Percentiles rank a stretch among this genome's conserved stretches.
These are phyloP conservation scores for Clonostachys rhizophaga DNA, from an alignment of 2,329 filamentous ascomycete species.

Conservation along the genomic window DNA sequence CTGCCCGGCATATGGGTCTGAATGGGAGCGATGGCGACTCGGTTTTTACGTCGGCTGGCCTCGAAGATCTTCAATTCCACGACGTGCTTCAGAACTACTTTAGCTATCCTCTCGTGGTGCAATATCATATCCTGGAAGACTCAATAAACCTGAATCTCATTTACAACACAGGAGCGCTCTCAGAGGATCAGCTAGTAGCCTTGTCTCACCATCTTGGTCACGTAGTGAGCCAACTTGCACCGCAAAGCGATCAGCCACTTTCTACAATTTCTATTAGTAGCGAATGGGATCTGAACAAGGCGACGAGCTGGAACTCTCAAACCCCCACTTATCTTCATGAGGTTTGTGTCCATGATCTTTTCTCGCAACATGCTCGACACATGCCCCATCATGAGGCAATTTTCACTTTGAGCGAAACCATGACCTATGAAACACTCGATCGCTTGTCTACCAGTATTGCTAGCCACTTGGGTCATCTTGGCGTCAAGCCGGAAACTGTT, in stretches of 20 bases:
- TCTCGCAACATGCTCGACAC: conserved; percentile 21
- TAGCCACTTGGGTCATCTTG: neutral
- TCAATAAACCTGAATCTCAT: conserved; percentile 1
- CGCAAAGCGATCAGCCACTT: neutral
- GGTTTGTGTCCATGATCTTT: conserved; percentile 37
- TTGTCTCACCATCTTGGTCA: conserved; percentile 1
- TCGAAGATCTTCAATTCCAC: no score
- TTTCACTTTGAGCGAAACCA: conserved; percentile 13
- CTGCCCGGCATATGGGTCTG: neutral
- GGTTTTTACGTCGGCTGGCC: no score
- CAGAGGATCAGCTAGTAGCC: conserved; percentile 1
- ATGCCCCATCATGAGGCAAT: conserved; percentile 6
- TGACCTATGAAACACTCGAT: conserved; percentile 15
- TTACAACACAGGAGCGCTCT: conserved; percentile 1
- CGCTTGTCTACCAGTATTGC: conserved; percentile 9
- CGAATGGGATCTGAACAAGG: neutral
- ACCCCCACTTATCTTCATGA: neutral
- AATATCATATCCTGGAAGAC: conserved; percentile 1
- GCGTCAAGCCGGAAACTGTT: conserved; percentile 4
- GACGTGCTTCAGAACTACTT: conserved; percentile 3
- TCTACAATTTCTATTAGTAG: neutral
- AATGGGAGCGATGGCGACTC: neutral
- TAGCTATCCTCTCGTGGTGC: conserved; percentile 4
- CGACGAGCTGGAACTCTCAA: conserved; percentile 20
- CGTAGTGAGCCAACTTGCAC: conserved; percentile 1